Evolutionary conservation across 768 basidiomycete genomes (phyloP).

Genomic region (Phlegmacium glaucopus): DNA sequence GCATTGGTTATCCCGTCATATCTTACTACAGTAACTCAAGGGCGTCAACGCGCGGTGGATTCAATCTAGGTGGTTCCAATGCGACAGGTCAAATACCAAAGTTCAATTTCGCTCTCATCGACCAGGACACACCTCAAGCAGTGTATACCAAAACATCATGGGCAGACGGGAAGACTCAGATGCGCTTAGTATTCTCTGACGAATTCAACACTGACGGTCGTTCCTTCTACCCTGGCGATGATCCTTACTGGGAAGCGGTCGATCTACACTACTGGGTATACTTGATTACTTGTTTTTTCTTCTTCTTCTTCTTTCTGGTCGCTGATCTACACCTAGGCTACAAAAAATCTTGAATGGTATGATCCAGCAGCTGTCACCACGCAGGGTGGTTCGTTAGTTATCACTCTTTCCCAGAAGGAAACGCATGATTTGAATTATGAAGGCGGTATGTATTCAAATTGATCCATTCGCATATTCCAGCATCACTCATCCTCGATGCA

Average conservation of each 20-base stretch:
- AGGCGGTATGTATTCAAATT: constrained; percentile 44
- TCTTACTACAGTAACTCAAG: constrained; percentile 23
- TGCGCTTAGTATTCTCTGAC: constrained; percentile 70
- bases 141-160: constrained; percentile 56
- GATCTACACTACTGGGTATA: constrained; percentile 74
- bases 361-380: constrained; percentile 81
- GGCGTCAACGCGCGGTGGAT: constrained; percentile 26
- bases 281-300: not conserved
- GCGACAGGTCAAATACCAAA: constrained; percentile 53
- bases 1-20: constrained; percentile 37
- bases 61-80: constrained; percentile 55
- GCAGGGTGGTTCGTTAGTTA: constrained; percentile 63
- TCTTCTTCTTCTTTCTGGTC: not conserved
- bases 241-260: constrained; percentile 84
- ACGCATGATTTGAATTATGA: constrained; percentile 72
- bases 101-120: constrained; percentile 54
- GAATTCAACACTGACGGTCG: constrained; percentile 74
- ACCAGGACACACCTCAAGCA: constrained; percentile 49
- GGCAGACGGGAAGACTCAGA: constrained; percentile 44
- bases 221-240: constrained; percentile 78
- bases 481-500: constrained; percentile 16
- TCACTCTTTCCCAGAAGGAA: constrained; percentile 60
- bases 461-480: constrained; percentile 17
- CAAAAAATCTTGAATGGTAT: constrained; percentile 83
- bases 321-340: constrained; percentile 29